Evolutionary conservation across 1,139 yeast species (phyloP).

Genomic region (Kodamaea sp.): DNA sequence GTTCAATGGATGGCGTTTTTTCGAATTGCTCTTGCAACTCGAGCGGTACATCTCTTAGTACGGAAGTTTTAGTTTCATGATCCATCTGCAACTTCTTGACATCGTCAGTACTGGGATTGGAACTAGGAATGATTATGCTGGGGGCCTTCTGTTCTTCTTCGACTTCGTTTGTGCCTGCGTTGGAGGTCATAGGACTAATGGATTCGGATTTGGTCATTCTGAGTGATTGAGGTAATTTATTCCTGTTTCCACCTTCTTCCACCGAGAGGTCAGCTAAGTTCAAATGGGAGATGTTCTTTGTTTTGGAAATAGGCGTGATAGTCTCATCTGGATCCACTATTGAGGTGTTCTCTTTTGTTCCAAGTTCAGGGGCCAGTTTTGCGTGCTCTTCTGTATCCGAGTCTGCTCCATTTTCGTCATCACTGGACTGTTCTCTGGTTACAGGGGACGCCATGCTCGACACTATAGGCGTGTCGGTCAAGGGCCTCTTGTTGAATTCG

Average conservation of each 20-base stretch:
- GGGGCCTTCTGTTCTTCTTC: neutral
- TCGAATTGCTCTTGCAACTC: conserved; percentile 37
- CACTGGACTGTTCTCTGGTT: conserved; percentile 33
- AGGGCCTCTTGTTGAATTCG: conserved; percentile 66
- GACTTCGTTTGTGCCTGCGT: neutral
- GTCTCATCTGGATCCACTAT: neutral
- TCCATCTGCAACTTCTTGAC: conserved; percentile 16
- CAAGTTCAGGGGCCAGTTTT: too few species aligned
- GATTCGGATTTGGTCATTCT: conserved; percentile 11
- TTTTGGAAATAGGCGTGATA: conserved; percentile 17
- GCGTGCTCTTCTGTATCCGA: conserved; percentile 1
- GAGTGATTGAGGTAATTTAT: conserved; percentile 1
- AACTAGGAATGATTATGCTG: conserved; percentile 10
- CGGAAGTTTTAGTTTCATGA: conserved; percentile 19
- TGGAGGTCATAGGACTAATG: conserved; percentile 16
- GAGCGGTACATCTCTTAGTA: conserved; percentile 36
- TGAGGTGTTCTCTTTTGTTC: neutral
- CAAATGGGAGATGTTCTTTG: conserved; percentile 46
- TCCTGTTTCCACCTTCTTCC: conserved; percentile 3
- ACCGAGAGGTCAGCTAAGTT: conserved; percentile 36
- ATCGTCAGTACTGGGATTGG: conserved; percentile 12
- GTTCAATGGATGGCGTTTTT: conserved; percentile 46
- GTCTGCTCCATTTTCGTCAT: conserved; percentile 15
- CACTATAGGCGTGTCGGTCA: conserved; percentile 70
- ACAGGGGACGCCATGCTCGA: conserved; percentile 58